Base-by-base conservation (phyloP, 208 protist genomes). In the Acanthamoeba triangularis region DNA sequence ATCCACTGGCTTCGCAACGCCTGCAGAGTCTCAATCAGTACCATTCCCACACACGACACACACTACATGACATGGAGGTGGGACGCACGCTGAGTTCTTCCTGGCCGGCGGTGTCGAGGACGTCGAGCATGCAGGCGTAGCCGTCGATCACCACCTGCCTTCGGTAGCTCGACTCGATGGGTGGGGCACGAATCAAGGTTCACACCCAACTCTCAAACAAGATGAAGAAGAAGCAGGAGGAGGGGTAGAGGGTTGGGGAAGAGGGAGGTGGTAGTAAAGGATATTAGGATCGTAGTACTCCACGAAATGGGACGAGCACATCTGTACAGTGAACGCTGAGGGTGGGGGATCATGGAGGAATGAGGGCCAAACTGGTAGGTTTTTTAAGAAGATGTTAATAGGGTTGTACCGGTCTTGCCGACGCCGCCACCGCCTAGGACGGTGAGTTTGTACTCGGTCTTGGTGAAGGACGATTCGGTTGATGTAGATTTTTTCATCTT, bases 81-180 rank as follows among this genome's bases (percentile, higher is more conserved):
- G 25, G 41, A 6, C 16, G 30, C n/a, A 63, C 90, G 67, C 47
- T 94, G 54, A 47, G 47, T 35, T 94, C 90, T 28, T 94, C 90
- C 44, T 94, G 90, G 23, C 90, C 90, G n/a, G 90, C 90, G 20
- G 90, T 94, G 69, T 94, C 90, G 16, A 94, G 69, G n/a, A 94
- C 54, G 30, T 94, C 92, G 18, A 95, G 54, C 37, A 95, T 23
- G n/a, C 54, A 61, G 16, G 59, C 65, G 13, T 88, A 14, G 74
- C 85, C 74, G n/a, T 95, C 92, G 67, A 95, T 87, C 25, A 87
- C 41, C 47, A 95, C 47, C 52, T 95, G 92, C 23, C 52, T 20
- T 13, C 92, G 69, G 41, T 95, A 95, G 30, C 90, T 94, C 30
- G 90, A 94, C 69, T 94, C 90, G 30, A 94, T 94, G 59, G 65